Base-by-base conservation (phyloP, 73 alveolate species). In the Loxodes magnus region DNA sequence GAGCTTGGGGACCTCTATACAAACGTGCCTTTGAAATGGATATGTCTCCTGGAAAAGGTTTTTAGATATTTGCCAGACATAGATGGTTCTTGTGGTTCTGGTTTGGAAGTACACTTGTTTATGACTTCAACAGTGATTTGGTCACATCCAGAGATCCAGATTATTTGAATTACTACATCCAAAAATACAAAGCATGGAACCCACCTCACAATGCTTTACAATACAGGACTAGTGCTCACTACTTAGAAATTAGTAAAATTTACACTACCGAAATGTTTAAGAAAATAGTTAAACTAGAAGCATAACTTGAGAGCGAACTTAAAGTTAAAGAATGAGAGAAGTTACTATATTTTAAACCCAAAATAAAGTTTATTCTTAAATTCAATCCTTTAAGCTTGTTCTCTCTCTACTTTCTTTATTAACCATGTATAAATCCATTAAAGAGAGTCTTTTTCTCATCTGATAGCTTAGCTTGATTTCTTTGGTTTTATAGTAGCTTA, bases 1-100 rank as follows among this genome's bases (percentile, higher is more conserved):
- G 59, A 5, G 22, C 59, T 10, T 46, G 59, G 59, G 59, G 59
- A 10, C 59, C 59, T 16, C 59, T 46, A n/a, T 46, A 46, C 59
- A 46, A 46, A 24, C 7, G 59, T 14, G 43, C 27, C 5, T 46
- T 46, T 24, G 59, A 46, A 24, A 12, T 46, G 16, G 59, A 46
- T 19, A 46, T 46, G 59, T 41, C 22, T 22, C 59, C 59, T n/a
- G 26, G 35, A 6, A 46, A 46, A 24, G 7, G 22, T 23, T 22
- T 9, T n/a, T 16, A 16, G 22, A 0, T 25, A 17, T 46, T 46
- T 2, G 16, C 15, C 5, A 46, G 35, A 7, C 59, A 46, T 2
- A 21, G 50, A 5, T 46, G 28, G 34, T 10, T 46, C 2, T 23
- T 21, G 43, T 1, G n/a, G 0, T 17, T 25, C 2, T 46, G 59